Percentiles rank a stretch among this genome's conserved stretches.
phyloP scores from a whole-genome alignment of 1,284 basidiomycete species.

The Rhodotorula glutinis region DNA sequence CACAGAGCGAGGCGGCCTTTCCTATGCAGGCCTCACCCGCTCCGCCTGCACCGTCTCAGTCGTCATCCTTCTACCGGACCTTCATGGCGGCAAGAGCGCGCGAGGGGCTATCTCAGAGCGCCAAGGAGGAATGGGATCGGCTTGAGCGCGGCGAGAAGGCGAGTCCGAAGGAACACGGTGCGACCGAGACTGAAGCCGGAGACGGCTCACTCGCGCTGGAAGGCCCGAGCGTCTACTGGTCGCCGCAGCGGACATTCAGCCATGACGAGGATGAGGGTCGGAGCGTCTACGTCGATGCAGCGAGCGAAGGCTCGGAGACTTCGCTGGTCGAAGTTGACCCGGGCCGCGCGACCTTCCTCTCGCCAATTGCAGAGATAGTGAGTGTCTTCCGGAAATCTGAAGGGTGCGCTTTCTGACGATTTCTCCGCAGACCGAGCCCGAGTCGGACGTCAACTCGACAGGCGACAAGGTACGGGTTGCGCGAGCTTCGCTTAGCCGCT shows the following conservation, averaged over 20 bases:
- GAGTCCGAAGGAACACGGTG: conserved; percentile 17
- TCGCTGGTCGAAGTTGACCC: conserved; percentile 7
- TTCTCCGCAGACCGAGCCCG: conserved; percentile 28
- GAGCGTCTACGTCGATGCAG: background rate
- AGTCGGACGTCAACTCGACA: conserved; percentile 28
- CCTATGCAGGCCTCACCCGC: background rate
- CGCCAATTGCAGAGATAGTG: conserved; percentile 33
- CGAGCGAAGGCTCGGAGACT: background rate
- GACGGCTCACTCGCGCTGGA: too few species aligned
- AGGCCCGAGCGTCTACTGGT: conserved; percentile 20
- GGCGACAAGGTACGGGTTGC: background rate
- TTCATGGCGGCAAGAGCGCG: conserved; percentile 23
- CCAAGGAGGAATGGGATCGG: conserved; percentile 14
- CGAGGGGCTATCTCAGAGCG: conserved; percentile 2
- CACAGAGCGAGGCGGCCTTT: background rate
- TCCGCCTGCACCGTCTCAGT: background rate
- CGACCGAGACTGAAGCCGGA: background rate
- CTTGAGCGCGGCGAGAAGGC: conserved; percentile 23
- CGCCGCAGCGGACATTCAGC: conserved; percentile 3
- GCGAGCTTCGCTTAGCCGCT: background rate
- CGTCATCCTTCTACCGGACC: conserved; percentile 27
- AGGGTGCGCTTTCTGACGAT: too few species aligned
- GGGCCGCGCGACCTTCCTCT: conserved; percentile 12
- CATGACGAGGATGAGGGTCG: conserved; percentile 8
- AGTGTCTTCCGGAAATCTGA: background rate